phyloP scores from a whole-genome alignment of 371 early-diverging fungal species.

The Lichtheimia ornata region DNA sequence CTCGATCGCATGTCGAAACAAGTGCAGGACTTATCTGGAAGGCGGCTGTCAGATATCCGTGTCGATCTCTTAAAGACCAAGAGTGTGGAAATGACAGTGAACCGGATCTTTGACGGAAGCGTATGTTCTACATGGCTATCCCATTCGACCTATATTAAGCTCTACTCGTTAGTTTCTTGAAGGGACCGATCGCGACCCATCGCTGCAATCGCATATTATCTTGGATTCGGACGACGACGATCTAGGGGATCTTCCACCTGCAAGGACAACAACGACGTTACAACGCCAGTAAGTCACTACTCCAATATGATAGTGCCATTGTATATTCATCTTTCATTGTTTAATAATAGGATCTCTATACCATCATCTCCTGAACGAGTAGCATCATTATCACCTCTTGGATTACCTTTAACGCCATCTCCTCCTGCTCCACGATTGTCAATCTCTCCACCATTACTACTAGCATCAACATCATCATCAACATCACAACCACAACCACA shows the following conservation, averaged over 20 bases:
- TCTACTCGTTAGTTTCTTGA: slow-evolving; percentile 35
- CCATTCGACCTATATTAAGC: neutral
- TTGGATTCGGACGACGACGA: slow-evolving; percentile 27
- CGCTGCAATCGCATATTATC: slow-evolving; percentile 14
- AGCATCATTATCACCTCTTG: neutral
- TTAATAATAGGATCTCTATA: neutral
- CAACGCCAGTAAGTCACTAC: slow-evolving; percentile 1
- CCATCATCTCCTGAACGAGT: neutral
- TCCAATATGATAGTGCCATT: neutral
- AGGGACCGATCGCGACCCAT: slow-evolving; percentile 34
- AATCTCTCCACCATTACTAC: too few species aligned
- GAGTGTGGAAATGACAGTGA: slow-evolving; percentile 50
- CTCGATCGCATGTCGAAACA: slow-evolving; percentile 29
- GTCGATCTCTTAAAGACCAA: slow-evolving; percentile 47
- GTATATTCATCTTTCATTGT: too few species aligned
- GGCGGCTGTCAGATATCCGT: slow-evolving; percentile 33
- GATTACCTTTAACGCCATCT: neutral
- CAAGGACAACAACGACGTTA: neutral
- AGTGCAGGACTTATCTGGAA: slow-evolving; percentile 28
- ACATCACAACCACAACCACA: too few species aligned
- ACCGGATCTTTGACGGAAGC: slow-evolving; percentile 55
- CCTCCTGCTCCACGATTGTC: neutral
- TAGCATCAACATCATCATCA: too few species aligned
- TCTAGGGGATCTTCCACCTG: neutral
- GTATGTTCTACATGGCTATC: slow-evolving; percentile 16